Evolutionary conservation across 306 rosid species (phyloP).

Genomic region (Trichosanthes truncata): DNA sequence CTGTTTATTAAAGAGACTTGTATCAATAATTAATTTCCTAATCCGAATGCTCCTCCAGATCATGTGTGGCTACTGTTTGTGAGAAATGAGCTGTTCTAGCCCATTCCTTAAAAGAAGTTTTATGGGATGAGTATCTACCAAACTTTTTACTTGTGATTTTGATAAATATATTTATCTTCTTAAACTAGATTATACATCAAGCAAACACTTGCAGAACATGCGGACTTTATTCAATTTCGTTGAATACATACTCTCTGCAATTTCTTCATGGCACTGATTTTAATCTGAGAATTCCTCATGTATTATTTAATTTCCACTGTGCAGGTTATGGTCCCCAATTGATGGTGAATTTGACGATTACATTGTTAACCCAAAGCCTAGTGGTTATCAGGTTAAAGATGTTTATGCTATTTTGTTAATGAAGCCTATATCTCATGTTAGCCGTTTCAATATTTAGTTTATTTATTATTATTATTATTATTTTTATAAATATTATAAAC

Average conservation of each 20-base stretch:
- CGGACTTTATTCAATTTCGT: not conserved
- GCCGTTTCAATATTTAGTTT: not conserved
- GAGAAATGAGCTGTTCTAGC: not conserved
- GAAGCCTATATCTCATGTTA: not conserved
- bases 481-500: not conserved
- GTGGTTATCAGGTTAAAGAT: slow-evolving; percentile 90
- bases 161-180: not conserved
- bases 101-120: not conserved
- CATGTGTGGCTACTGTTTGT: not conserved
- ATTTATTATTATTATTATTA: not conserved
- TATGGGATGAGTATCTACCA: not conserved
- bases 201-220: not conserved
- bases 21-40: not conserved
- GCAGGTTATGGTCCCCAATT: slow-evolving; percentile 85
- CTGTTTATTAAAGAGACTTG: not conserved
- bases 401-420: not conserved
- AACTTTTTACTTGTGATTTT: not conserved
- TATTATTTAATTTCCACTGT: not conserved
- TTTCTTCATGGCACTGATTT: not conserved
- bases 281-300: not conserved
- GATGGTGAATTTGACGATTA: slow-evolving; percentile 98
- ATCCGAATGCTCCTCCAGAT: not conserved
- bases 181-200: not conserved
- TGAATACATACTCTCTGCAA: not conserved
- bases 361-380: slow-evolving; percentile 87